phyloP scores from a whole-genome alignment of 257 asterid species.

The Rubia yunnanensis region DNA sequence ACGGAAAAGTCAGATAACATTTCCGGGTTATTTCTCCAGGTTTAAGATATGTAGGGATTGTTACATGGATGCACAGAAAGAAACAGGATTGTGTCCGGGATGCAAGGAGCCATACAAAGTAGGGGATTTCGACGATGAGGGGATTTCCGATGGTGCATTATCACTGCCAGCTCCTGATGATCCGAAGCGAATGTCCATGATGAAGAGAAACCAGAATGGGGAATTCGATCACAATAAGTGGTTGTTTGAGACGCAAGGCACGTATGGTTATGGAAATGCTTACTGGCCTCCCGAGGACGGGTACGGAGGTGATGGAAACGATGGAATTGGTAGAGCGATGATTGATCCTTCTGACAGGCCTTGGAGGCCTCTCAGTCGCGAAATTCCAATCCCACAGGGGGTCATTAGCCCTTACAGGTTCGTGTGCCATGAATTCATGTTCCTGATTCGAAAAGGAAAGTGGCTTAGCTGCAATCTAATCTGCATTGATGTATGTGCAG shows the following conservation, averaged over 20 bases:
- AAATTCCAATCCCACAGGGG: not conserved
- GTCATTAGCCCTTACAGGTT: not conserved
- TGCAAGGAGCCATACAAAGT: not conserved
- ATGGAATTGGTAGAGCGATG: not conserved
- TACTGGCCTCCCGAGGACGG: not conserved
- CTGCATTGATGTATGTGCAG: not conserved
- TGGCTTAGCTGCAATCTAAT: too few species aligned
- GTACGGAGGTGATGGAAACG: not conserved
- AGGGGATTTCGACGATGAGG: not conserved
- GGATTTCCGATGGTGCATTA: not conserved
- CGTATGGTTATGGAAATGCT: not conserved
- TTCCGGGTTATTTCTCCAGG: not conserved
- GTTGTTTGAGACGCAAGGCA: not conserved
- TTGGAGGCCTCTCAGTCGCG: not conserved
- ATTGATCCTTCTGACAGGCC: not conserved
- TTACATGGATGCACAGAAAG: not conserved
- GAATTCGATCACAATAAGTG: not conserved
- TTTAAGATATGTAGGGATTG: not conserved
- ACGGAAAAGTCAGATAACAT: too few species aligned
- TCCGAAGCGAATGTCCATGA: not conserved
- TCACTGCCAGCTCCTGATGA: not conserved
- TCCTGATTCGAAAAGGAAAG: too few species aligned
- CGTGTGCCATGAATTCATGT: too few species aligned
- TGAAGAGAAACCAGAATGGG: not conserved
- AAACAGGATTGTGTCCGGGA: not conserved